Conservation (phyloP, 2,329 filamentous ascomycete genomes). For the Cordyceps farinosa region DNA sequence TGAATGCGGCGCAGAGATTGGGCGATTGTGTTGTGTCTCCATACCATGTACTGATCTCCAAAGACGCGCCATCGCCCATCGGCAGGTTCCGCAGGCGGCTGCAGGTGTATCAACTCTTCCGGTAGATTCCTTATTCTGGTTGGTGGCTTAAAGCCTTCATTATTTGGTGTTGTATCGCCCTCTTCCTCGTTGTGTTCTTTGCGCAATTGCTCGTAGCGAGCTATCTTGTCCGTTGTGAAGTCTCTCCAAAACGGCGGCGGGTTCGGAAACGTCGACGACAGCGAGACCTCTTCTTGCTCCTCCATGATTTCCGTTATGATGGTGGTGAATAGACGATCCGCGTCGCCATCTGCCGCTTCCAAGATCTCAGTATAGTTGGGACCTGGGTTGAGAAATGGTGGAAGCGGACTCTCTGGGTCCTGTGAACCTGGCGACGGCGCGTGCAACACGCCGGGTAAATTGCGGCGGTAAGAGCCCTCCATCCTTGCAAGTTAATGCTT, state of each 20-base stretch:
- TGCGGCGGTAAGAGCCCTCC: constrained; percentile 20
- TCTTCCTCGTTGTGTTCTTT: constrained; percentile 35
- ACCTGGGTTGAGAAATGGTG: background rate
- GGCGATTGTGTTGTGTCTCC: constrained; percentile 8
- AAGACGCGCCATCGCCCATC: constrained; percentile 73
- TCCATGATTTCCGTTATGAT: constrained; percentile 48
- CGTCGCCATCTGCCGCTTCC: background rate
- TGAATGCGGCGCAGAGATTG: background rate
- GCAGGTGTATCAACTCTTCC: constrained; percentile 68
- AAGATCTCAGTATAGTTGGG: background rate
- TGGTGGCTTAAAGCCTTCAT: constrained; percentile 29
- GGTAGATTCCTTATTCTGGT: constrained; percentile 53
- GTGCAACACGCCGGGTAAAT: constrained; percentile 29
- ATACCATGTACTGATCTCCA: constrained; percentile 60
- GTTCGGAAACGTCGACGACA: constrained; percentile 71
- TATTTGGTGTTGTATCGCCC: constrained; percentile 20
- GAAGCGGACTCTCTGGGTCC: constrained; percentile 4
- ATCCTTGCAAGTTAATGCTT: constrained; percentile 12
- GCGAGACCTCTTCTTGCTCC: constrained; percentile 44
- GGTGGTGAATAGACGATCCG: background rate
- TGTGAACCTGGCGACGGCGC: constrained; percentile 15
- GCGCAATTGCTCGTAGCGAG: constrained; percentile 48
- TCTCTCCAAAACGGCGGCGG: constrained; percentile 88
- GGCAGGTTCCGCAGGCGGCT: constrained; percentile 73
- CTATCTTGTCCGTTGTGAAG: constrained; percentile 74